Base-by-base conservation (phyloP, 2,329 filamentous ascomycete genomes). In the Aspergillus brunneoviolaceus region DNA sequence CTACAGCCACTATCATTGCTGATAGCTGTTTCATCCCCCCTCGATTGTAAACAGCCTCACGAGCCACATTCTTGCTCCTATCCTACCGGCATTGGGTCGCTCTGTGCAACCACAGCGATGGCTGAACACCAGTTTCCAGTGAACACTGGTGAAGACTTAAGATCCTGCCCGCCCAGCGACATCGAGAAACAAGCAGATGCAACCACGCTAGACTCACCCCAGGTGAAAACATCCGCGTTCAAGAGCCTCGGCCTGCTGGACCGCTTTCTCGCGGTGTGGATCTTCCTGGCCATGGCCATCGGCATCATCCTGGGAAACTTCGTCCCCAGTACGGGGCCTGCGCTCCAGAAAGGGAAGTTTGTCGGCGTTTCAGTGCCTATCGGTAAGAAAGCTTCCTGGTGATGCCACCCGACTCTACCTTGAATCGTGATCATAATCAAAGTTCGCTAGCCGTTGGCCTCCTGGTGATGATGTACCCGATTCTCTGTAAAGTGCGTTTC, bases 391-490 rank as follows among this genome's bases (percentile, higher is more conserved):
- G n/a, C n/a, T n/a, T n/a, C n/a, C n/a, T n/a, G n/a, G n/a, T n/a
- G n/a, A n/a, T n/a, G n/a, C n/a, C n/a, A n/a, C n/a, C n/a, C n/a
- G n/a, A n/a, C n/a, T n/a, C n/a, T n/a, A n/a, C n/a, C n/a, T n/a
- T n/a, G n/a, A n/a, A n/a, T n/a, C n/a, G n/a, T n/a, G n/a, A n/a
- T n/a, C n/a, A n/a, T n/a, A n/a, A n/a, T n/a, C n/a, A n/a, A n/a
- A n/a, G n/a, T n/a, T n/a, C 35, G 19, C 16, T 54, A 90, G 91
- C 91, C 0, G 79, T 96, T 51, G 91, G 92, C 0, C 78, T 96
- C 0, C 82, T 96, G 1, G 87, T 96, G 48, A 96, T 96, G 91
- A 96, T 96, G 91, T 96, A 95, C 70, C 92, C 92, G 0, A 96
- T 96, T 60, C 80, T 96, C 0, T 96, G 91, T 82, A 95, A 95